These are phyloP conservation scores for Dichotomopilus funicola DNA, from an alignment of 2,329 filamentous ascomycete species.

Conservation along the genomic window DNA sequence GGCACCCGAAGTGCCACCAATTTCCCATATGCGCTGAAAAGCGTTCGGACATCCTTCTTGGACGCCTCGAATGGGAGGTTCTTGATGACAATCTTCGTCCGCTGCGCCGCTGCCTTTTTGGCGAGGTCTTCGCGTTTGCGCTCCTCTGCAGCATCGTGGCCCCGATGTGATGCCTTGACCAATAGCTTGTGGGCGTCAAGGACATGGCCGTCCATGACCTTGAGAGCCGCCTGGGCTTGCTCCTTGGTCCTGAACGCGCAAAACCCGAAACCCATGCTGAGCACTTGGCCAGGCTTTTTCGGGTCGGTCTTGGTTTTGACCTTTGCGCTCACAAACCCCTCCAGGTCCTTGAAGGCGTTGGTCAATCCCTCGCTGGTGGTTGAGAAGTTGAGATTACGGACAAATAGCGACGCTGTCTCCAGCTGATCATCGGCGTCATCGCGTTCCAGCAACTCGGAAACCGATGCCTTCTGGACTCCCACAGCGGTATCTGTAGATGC, in stretches of 20 bases:
- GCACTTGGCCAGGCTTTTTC: constrained; percentile 78
- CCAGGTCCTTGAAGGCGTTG: constrained; percentile 71
- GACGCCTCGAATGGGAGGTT: constrained; percentile 94
- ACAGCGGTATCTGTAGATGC: constrained; percentile 31
- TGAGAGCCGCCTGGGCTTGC: constrained; percentile 71
- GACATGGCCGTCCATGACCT: constrained; percentile 79
- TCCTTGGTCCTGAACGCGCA: constrained; percentile 75
- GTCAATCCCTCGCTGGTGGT: constrained; percentile 73
- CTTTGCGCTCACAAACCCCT: constrained; percentile 80
- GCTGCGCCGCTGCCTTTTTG: constrained; percentile 68
- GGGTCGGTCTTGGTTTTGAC: constrained; percentile 92
- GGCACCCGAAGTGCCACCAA: constrained; percentile 88
- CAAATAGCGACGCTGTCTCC: constrained; percentile 77
- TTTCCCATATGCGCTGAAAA: constrained; percentile 87
- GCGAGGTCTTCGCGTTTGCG: constrained; percentile 73
- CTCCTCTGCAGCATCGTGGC: constrained; percentile 80
- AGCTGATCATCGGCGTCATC: constrained; percentile 46
- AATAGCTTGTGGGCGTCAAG: constrained; percentile 83
- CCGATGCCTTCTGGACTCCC: constrained; percentile 56
- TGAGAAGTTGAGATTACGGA: constrained; percentile 88
- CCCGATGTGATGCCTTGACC: constrained; percentile 82
- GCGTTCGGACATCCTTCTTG: constrained; percentile 81
- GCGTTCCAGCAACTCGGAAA: constrained; percentile 60
- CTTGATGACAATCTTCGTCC: constrained; percentile 95
- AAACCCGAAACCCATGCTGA: constrained; percentile 98